Evolutionary conservation across 208 protist genomes (phyloP).

Genomic region (Leishmania arabica): DNA sequence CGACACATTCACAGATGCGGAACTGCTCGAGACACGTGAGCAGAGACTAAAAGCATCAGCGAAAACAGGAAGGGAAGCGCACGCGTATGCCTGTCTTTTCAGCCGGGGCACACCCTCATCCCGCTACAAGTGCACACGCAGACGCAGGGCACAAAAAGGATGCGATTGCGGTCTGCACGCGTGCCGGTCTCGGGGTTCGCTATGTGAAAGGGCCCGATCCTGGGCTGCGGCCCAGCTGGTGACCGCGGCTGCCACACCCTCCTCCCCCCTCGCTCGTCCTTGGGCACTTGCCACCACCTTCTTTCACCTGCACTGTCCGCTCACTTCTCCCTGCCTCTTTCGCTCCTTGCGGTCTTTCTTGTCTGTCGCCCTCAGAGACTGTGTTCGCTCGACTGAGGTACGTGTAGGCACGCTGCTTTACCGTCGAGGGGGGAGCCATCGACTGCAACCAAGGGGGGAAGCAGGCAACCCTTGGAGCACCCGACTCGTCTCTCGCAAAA

Average conservation of each 20-base stretch:
- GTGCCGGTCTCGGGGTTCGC: not conserved
- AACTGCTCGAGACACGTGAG: not conserved
- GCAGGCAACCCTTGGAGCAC: not conserved
- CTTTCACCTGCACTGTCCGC: not conserved
- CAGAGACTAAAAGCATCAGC: not conserved
- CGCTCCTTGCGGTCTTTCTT: not conserved
- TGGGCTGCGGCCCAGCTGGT: not conserved
- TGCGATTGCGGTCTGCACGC: not conserved
- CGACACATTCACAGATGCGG: not conserved
- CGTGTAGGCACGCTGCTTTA: not conserved
- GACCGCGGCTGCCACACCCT: not conserved
- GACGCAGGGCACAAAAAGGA: not conserved
- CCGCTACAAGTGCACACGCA: not conserved
- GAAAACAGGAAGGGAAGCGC: not conserved
- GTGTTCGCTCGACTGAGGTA: not conserved
- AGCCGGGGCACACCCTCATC: not conserved
- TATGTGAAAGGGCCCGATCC: not conserved
- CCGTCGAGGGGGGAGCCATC: not conserved
- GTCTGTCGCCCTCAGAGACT: not conserved
- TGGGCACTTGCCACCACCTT: not conserved
- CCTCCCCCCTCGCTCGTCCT: not conserved
- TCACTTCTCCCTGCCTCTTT: not conserved
- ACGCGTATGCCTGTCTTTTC: not conserved
- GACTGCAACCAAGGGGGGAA: not conserved
- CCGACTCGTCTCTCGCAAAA: not conserved